Conservation (phyloP, 2,329 filamentous ascomycete species). For the Thielaviopsis musarum region DNA sequence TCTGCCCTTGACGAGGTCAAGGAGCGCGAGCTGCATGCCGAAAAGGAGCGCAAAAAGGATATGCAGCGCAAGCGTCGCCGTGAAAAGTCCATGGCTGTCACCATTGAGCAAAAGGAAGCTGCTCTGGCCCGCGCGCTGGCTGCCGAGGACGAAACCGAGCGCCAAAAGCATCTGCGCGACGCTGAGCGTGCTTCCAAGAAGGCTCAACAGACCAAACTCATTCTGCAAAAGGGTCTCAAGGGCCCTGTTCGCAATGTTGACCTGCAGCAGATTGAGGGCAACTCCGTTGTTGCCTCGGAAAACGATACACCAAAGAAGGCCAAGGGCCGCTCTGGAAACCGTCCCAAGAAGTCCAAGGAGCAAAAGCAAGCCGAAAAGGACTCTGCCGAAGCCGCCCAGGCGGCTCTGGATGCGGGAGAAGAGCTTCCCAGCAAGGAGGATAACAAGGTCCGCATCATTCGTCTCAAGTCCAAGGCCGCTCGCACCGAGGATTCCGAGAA, state of each 20-base stretch:
- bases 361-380: constrained; percentile 69
- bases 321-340: constrained; percentile 41
- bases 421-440: constrained; percentile 48
- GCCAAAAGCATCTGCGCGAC: constrained; percentile 63
- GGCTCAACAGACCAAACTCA: constrained; percentile 74
- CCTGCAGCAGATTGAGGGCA: constrained; percentile 68
- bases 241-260: constrained; percentile 48
- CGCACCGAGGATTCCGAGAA: constrained; percentile 15
- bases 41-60: constrained; percentile 98
- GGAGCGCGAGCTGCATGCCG: constrained; percentile 74
- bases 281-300: constrained; percentile 60
- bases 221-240: constrained; percentile 74
- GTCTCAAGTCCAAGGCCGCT: constrained; percentile 33
- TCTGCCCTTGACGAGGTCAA: constrained; percentile 75
- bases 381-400: constrained; percentile 74
- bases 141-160: constrained; percentile 68
- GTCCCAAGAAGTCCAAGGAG: constrained; percentile 82
- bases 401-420: constrained; percentile 62
- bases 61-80: constrained; percentile 95
- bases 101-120: constrained; percentile 76
- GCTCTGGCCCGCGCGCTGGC: constrained; percentile 62
- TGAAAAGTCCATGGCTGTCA: constrained; percentile 89
- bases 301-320: constrained; percentile 35
- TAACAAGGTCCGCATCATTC: constrained; percentile 45
- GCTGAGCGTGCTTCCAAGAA: constrained; percentile 86